Percentiles rank a stretch among this genome's conserved stretches.
These are phyloP conservation scores for Cordyceps tenuipes DNA, from an alignment of 2,329 filamentous ascomycete genomes.

Conservation along the genomic window DNA sequence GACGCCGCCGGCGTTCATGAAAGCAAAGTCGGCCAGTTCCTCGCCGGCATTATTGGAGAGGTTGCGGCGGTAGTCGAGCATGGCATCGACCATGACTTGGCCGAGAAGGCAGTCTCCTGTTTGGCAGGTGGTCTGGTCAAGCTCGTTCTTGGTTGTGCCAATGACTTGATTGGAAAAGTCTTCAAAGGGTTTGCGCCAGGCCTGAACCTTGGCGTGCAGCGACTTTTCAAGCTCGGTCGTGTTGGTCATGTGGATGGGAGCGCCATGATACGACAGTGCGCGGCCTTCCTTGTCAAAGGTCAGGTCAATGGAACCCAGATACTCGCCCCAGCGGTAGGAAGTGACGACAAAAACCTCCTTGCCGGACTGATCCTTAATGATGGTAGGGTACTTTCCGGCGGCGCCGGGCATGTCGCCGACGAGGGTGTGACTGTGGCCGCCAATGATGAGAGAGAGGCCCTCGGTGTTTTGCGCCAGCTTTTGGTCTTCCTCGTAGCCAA, in stretches of 20 bases:
- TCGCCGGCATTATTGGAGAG: constrained; percentile 29
- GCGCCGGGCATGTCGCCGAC: constrained; percentile 52
- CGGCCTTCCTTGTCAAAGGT: constrained; percentile 53
- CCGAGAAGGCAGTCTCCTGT: constrained; percentile 49
- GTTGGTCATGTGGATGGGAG: constrained; percentile 57
- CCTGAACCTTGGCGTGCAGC: constrained; percentile 49
- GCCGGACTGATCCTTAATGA: constrained; percentile 50
- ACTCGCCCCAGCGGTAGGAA: constrained; percentile 61
- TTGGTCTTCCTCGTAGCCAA: constrained; percentile 57
- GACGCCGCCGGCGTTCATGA: constrained; percentile 57
- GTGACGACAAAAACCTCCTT: constrained; percentile 63
- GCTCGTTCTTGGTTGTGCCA: constrained; percentile 43
- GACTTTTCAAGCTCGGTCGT: constrained; percentile 46
- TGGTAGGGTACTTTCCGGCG: constrained; percentile 55
- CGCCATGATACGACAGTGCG: constrained; percentile 54
- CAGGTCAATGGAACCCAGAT: constrained; percentile 59
- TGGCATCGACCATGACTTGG: constrained; percentile 49
- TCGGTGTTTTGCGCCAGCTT: constrained; percentile 50
- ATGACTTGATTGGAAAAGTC: constrained; percentile 49
- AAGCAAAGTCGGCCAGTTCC: constrained; percentile 41
- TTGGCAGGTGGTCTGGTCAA: constrained; percentile 53
- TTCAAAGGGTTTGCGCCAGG: constrained; percentile 54
- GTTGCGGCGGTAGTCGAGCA: constrained; percentile 51
- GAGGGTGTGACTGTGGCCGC: constrained; percentile 52
- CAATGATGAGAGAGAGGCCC: constrained; percentile 61